Base-by-base conservation (phyloP, 768 basidiomycete genomes). In the Trichaptum fuscoviolaceum region DNA sequence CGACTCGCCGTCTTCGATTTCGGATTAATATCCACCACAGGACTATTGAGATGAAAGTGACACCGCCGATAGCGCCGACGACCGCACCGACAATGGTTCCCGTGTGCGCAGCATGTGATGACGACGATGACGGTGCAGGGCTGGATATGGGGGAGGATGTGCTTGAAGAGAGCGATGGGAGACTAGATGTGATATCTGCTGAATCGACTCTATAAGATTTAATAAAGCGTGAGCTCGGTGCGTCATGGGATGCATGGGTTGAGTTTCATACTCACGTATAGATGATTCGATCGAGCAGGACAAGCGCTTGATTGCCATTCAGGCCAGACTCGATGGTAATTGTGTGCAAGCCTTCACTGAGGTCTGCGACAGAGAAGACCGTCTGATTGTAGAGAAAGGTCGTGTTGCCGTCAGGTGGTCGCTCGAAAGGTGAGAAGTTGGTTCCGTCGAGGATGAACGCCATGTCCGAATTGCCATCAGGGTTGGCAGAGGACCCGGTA, bases 281-380 rank as follows among this genome's bases (percentile, higher is more conserved):
- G 18, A 80, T 69, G 65, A 83, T 77, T 36, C 75, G 73, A 70
- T 83, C 82, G 7, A 83, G 69, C 25, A 80, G 67, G 1, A 77
- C 64, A 1, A 77, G 68, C 0, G 80, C 76, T n/a, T 69, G 70
- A 36, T 62, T 61, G 8, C 75, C 77, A 52, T 69, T 70, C 24
- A 67, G 52, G 9, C 79, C 78, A 61, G 77, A 79, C 30, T 74
- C 73, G 15, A 82, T 69, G 4, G 70, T 71, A 25, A 81, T 69
- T 12, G 70, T 75, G 42, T 52, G 42, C 42, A 52, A 4, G 42
- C 42, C 42, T 12, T 4, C 42, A 20, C 42, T 52, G 42, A 52
- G 42, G 42, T 52, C 42, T 20, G 42, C 20, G 42, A 20, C 42
- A 20, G 12, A 15, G 42, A 52, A 52, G 42, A 52, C 42, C 42